Evolutionary conservation across 2,329 filamentous ascomycete species (phyloP).

Genomic region (Pseudocercospora musae): DNA sequence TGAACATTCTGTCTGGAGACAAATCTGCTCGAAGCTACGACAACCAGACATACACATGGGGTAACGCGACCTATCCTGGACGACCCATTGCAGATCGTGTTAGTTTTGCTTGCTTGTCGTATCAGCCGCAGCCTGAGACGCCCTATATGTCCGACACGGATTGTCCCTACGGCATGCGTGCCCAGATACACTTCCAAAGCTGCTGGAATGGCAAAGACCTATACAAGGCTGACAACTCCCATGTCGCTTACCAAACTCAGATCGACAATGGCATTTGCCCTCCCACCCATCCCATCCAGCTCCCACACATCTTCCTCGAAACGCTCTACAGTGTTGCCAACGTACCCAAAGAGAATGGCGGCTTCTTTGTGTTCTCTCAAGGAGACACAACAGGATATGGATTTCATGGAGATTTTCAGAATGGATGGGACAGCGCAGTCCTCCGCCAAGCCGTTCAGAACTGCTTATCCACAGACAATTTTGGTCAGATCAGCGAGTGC

Average conservation of each 20-base stretch:
- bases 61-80: slow-evolving; percentile 33
- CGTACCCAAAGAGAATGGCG: slow-evolving; percentile 37
- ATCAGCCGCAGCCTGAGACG: slow-evolving; percentile 27
- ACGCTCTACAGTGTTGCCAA: slow-evolving; percentile 35
- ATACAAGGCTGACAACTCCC: slow-evolving; percentile 40
- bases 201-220: slow-evolving; percentile 39
- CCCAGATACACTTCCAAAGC: slow-evolving; percentile 39
- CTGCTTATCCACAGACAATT: slow-evolving; percentile 36
- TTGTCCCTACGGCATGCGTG: slow-evolving; percentile 37
- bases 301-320: slow-evolving; percentile 44
- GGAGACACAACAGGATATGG: slow-evolving; percentile 52
- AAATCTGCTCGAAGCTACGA: slow-evolving; percentile 51
- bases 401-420: slow-evolving; percentile 54
- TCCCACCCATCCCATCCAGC: slow-evolving; percentile 36
- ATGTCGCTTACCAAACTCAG: slow-evolving; percentile 40
- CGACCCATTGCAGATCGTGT: slow-evolving; percentile 53
- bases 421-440: slow-evolving; percentile 46
- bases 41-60: slow-evolving; percentile 37
- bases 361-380: slow-evolving; percentile 46
- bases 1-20: slow-evolving; percentile 70
- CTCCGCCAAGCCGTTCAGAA: slow-evolving; percentile 40
- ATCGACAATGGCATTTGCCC: slow-evolving; percentile 45
- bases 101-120: slow-evolving; percentile 37
- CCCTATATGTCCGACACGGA: slow-evolving; percentile 33
- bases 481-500: slow-evolving; percentile 37